Percentiles rank a stretch among this genome's conserved stretches.
These are phyloP conservation scores for Xylaria sp. DNA, from an alignment of 2,329 filamentous ascomycete species.

Conservation along the genomic window DNA sequence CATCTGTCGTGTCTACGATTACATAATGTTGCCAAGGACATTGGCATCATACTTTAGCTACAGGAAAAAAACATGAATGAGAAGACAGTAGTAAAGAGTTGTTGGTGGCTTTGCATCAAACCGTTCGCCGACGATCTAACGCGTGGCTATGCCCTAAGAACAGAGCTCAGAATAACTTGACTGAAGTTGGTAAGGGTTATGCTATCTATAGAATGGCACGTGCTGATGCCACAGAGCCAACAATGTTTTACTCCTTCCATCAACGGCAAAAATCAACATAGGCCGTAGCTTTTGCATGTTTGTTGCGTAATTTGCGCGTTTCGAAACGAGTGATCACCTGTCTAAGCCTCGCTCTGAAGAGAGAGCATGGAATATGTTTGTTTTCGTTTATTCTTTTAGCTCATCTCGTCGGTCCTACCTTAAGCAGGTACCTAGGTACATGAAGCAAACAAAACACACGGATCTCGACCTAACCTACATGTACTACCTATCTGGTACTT, in stretches of 20 bases:
- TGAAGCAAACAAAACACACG: too few relatives aligned
- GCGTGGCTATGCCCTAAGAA: neutral
- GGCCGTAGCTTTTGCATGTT: neutral
- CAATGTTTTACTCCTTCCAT: neutral
- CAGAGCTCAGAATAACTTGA: neutral
- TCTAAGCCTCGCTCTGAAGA: neutral
- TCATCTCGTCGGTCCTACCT: too few relatives aligned
- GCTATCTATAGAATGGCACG: neutral
- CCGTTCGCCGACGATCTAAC: neutral
- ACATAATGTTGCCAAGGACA: too few relatives aligned
- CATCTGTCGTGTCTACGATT: too few relatives aligned
- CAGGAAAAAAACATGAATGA: too few relatives aligned
- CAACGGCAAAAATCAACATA: too few relatives aligned
- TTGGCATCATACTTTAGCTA: too few relatives aligned
- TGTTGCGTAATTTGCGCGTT: neutral
- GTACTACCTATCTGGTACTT: too few relatives aligned
- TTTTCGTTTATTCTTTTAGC: neutral
- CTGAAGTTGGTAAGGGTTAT: neutral
- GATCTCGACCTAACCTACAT: too few relatives aligned
- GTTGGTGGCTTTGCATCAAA: neutral
- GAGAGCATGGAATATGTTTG: neutral
- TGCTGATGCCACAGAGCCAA: neutral
- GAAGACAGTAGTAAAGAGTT: neutral
- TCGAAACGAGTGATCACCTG: neutral
- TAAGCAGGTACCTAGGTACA: too few relatives aligned